These are phyloP conservation scores for Camellia oleifera DNA, from an alignment of 179 eudicot species.

Conservation along the genomic window DNA sequence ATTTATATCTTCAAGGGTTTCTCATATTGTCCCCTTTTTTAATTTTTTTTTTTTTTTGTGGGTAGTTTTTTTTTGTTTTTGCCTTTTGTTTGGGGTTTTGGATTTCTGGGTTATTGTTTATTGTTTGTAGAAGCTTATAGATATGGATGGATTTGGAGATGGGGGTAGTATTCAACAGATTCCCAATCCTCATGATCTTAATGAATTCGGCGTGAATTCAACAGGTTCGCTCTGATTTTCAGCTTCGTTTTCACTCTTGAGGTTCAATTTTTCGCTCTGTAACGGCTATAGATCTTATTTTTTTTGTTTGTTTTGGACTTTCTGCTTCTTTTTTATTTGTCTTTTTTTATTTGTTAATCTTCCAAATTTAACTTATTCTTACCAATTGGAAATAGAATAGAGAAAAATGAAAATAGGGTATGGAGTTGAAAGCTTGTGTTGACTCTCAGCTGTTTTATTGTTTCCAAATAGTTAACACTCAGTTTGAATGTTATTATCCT, in stretches of 20 bases:
- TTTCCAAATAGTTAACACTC: neutral
- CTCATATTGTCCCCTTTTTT: neutral
- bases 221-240: slow-evolving; percentile 35
- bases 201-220: slow-evolving; percentile 36
- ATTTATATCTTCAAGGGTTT: neutral
- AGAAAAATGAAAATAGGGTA: no score
- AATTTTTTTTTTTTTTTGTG: neutral
- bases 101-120: neutral
- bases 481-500: no score
- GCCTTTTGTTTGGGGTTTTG: slow-evolving; percentile 8
- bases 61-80: neutral
- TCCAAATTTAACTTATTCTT: no score
- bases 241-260: slow-evolving; percentile 14
- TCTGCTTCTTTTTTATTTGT: neutral
- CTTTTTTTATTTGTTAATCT: neutral
- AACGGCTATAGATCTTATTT: neutral
- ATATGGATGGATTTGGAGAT: slow-evolving; percentile 51
- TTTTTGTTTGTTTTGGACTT: neutral
- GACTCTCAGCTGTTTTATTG: no score
- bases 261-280: neutral
- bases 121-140: slow-evolving; percentile 8
- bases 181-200: slow-evolving; percentile 27
- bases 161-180: slow-evolving; percentile 23
- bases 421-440: no score
- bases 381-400: no score